Evolutionary conservation across 192 early-diverging fungal species (phyloP), one percentile per base, ranked within the genome.

Genomic region (Backusella liffmaniae): DNA sequence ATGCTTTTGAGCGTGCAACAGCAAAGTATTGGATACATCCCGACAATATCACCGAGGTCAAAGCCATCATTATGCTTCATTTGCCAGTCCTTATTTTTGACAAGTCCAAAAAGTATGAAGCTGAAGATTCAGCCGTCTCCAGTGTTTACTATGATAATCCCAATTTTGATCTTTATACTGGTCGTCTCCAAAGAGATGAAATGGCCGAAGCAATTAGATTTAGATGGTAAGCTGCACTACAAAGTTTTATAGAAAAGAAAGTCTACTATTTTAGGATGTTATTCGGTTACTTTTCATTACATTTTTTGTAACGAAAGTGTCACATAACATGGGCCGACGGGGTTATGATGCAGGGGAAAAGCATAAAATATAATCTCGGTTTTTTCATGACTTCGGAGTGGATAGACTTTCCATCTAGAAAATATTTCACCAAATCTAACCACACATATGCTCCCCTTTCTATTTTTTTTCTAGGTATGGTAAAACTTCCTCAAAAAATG

Each of bases 1-100:
- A 80, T 15, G 83, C 81, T n/a, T 92, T 96, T 84, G 93, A 96
- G 34, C 88, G 96, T 70, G 89, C 90, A 69, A 95, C 96, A 18
- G 91, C 89, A 72, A 97, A 97, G 83, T 98, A 96, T 84, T 99
- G 96, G 96, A 95, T 99, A 9, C 96, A 97, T 81, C 94, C 93
- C 1, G 95, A 97, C 81, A 96, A 98, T 80, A 91, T 98, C 59
- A 94, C 94, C 79, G 96, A 97, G 82, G 94, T 98, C 80, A 97
- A 98, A 82, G 91, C 93, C 67, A 91, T 91, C 73, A 95, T 98
- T 41, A 88, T 98, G 32, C 91, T 94, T 77, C 92, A 96, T 70
- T 85, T 98, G 41, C 97, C 97, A 0, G 96, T 98, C 35, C 87
- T 98, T 37, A 86, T 98, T 41, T 97, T 95, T 83, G 77, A 80